A percentile compares a stretch with the other conserved stretches of the same genome.
Conservation (phyloP, 192 early-diverging fungal species). For the Backusella tuberculispora region DNA sequence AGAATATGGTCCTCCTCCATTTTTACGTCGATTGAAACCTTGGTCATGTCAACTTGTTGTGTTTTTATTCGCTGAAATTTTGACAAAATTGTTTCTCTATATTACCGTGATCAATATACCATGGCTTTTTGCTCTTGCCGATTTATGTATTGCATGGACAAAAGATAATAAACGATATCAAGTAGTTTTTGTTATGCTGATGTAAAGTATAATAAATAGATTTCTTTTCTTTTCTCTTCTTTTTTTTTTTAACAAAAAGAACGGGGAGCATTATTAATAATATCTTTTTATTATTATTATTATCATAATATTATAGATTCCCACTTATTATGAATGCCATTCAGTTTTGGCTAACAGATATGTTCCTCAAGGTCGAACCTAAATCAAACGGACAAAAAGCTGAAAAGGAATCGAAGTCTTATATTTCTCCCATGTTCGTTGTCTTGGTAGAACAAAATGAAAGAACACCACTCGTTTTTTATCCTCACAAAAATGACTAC, state of each 20-base stretch:
- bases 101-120: constrained; percentile 60
- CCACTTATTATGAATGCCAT: constrained; percentile 81
- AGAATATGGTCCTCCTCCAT: constrained; percentile 73
- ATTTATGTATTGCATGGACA: constrained; percentile 66
- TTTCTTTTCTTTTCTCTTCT: too few relatives aligned
- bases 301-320: constrained; percentile 38
- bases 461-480: constrained; percentile 16
- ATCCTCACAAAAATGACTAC: constrained; percentile 9
- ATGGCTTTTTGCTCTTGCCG: constrained; percentile 63
- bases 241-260: neutral
- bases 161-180: constrained; percentile 54
- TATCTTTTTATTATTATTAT: neutral
- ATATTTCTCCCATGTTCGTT: constrained; percentile 15
- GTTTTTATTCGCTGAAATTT: constrained; percentile 65
- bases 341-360: constrained; percentile 71
- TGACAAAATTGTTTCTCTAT: constrained; percentile 73
- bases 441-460: constrained; percentile 20
- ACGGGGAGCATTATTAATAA: neutral
- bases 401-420: neutral
- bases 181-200: constrained; percentile 80
- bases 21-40: constrained; percentile 40
- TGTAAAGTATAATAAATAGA: too few relatives aligned
- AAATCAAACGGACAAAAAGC: constrained; percentile 11
- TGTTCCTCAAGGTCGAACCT: constrained; percentile 51
- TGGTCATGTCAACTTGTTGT: constrained; percentile 68